Conservation (phyloP, 202 grass and related monocot species). For the Dendrocalamus latiflorus region DNA sequence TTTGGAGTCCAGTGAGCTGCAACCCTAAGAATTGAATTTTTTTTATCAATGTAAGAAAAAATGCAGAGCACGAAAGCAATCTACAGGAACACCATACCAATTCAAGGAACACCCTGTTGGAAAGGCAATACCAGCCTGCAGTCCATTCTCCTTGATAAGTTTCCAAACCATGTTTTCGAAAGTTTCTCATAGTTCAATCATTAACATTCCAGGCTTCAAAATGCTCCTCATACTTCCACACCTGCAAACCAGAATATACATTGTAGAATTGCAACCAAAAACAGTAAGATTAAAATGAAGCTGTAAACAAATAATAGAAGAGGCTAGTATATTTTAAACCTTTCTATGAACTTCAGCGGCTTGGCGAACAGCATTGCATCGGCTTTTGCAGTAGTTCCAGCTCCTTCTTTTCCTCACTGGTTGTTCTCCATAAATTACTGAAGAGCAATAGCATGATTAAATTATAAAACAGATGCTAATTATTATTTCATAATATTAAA, state of each 20-base stretch:
- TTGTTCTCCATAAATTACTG: conserved; percentile 94
- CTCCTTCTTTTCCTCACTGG: conserved; percentile 93
- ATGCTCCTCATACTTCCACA: conserved; percentile 83
- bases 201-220: conserved; percentile 73
- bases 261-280: conserved; percentile 9
- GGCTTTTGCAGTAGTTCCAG: conserved; percentile 75
- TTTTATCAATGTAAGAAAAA: conserved; percentile 19
- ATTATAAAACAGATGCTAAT: neutral
- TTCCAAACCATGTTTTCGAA: conserved; percentile 87
- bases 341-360: conserved; percentile 99
- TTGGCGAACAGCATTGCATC: conserved; percentile 73
- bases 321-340: conserved; percentile 29
- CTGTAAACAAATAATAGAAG: neutral
- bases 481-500: neutral
- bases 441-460: conserved; percentile 13
- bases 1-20: conserved; percentile 99
- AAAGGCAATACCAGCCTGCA: conserved; percentile 98
- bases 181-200: conserved; percentile 69
- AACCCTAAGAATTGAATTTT: conserved; percentile 56
- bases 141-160: conserved; percentile 91
- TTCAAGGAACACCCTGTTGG: conserved; percentile 97
- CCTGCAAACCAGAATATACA: conserved; percentile 43
- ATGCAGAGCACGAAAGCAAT: neutral
- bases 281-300: neutral
- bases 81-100: conserved; percentile 57